These are phyloP conservation scores for Tritrichomonas foetus DNA, from an alignment of 208 protist species.

Conservation along the genomic window DNA sequence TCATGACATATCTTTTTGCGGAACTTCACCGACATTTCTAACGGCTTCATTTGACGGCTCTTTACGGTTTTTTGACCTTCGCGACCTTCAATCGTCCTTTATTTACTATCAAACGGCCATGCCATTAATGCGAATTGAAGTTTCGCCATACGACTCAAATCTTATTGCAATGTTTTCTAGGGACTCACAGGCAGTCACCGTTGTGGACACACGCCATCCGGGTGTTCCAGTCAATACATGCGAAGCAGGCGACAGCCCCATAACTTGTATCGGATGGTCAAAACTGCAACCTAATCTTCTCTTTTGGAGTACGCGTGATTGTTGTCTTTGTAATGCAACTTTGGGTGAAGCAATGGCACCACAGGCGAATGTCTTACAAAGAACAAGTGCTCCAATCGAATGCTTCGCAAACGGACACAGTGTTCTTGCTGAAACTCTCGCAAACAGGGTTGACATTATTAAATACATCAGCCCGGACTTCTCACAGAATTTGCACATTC, in stretches of 20 bases:
- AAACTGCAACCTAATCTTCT: neutral
- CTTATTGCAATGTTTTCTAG: neutral
- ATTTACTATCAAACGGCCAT: constrained; percentile 23
- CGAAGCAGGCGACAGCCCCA: neutral
- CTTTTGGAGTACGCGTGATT: neutral
- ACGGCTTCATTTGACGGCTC: neutral
- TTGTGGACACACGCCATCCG: neutral
- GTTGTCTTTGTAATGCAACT: no score
- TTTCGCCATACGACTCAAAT: neutral
- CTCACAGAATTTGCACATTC: no score
- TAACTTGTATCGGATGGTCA: neutral
- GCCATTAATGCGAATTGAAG: neutral
- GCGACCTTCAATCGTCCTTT: constrained; percentile 8
- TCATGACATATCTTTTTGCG: neutral
- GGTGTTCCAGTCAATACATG: neutral
- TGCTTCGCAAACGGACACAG: no score
- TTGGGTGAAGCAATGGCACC: no score
- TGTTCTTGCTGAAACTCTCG: no score
- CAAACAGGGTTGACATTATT: no score
- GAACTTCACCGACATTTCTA: neutral
- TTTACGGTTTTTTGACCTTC: neutral
- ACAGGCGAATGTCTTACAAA: no score
- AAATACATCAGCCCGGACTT: no score
- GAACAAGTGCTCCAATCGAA: no score
- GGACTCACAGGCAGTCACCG: neutral